Base-by-base conservation (phyloP, 2,329 filamentous ascomycete species). In the Sporothrix sp. region DNA sequence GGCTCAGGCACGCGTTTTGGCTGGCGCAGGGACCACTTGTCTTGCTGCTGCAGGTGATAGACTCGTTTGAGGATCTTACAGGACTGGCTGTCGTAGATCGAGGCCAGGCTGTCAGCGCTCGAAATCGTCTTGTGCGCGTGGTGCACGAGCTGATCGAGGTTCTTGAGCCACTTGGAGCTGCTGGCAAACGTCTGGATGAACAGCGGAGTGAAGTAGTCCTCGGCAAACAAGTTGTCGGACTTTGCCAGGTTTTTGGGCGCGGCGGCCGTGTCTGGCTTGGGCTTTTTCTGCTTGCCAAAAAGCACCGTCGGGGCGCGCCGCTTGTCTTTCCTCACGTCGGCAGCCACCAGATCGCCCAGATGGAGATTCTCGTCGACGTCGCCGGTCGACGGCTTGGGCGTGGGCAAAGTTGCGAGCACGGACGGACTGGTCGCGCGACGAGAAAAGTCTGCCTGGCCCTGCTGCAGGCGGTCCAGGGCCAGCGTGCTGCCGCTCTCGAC, bases 11-110 rank as follows among this genome's bases (percentile, higher is more conserved):
- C 86, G 51, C 89, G 84, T 62, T 94, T 87, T 38, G 90, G 81
- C 62, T 98, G 93, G 48, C 91, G 79, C 42, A 98, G 68, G 5
- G 90, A 93, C 91, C 93, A 97, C 60, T 91, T 85, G 59, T 95
- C 89, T 28, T 84, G 81, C 61, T 91, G 88, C 62, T 98, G 93
- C 23, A 97, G 72, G 55, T 91, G 82, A 62, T 96, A 95, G 2
- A 98, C 88, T 13, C 88, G 76, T 51, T 88, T 82, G 4, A 97
- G 67, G 27, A 95, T 86, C 51, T 87, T 84, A 60, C 87, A 93
- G 48, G 94, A 87, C 65, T 95, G 88, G 52, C 85, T 82, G 60
- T 97, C 90, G 44, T 88, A 80, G 36, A 94, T 81, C 38, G 88
- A 84, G 1, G 94, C 78, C 52, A 88, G 82, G 46, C 90, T 83